Evolutionary conservation across 345 rosid species (phyloP).

Genomic region (Citrus inodora): DNA sequence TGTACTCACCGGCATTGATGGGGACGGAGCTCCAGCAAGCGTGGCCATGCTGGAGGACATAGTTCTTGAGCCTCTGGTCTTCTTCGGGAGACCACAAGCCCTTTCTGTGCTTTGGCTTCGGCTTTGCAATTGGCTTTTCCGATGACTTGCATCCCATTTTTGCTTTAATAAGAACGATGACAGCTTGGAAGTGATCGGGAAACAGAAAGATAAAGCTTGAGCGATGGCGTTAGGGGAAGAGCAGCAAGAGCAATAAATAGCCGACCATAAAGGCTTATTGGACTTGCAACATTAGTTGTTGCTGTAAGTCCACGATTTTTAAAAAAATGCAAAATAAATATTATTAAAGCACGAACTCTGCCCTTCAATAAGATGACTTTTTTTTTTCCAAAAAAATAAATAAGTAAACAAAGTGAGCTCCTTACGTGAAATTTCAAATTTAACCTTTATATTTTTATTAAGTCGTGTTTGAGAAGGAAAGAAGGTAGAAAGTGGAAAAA

Average conservation of each 20-base stretch:
- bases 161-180: neutral
- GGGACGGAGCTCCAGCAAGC: slow-evolving; percentile 90
- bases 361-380: neutral
- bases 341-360: neutral
- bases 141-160: slow-evolving; percentile 43
- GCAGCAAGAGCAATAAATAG: slow-evolving; percentile 27
- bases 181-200: neutral
- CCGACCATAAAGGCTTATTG: slow-evolving; percentile 20
- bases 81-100: slow-evolving; percentile 99
- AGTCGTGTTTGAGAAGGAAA: neutral
- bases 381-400: neutral
- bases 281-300: slow-evolving; percentile 16
- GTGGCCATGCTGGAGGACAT: slow-evolving; percentile 67
- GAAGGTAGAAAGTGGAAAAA: neutral
- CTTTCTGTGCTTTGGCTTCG: slow-evolving; percentile 62
- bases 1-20: slow-evolving; percentile 64
- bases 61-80: slow-evolving; percentile 67
- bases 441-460: neutral
- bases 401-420: neutral
- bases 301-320: slow-evolving; percentile 20
- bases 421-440: neutral
- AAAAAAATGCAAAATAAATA: neutral
- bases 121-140: slow-evolving; percentile 44
- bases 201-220: slow-evolving; percentile 5
- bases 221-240: slow-evolving; percentile 1